phyloP scores from a whole-genome alignment of 306 rosid species.

The Pyrus communis region DNA sequence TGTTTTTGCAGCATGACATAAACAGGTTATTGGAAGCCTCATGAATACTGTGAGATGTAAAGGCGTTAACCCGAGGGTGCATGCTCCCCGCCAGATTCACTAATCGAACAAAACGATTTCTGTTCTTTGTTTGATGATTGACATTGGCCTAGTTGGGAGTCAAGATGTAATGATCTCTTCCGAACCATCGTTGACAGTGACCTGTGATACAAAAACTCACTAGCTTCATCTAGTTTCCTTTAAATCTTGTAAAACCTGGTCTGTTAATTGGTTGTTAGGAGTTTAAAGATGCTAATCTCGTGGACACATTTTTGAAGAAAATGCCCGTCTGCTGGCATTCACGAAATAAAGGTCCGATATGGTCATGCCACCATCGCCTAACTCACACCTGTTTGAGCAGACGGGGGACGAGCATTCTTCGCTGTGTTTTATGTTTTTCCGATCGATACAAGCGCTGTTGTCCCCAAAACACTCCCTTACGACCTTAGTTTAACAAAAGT shows the following conservation, averaged over 20 bases:
- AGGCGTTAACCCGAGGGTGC: background rate
- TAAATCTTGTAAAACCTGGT: background rate
- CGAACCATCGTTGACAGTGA: background rate
- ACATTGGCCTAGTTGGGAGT: background rate
- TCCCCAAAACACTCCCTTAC: background rate
- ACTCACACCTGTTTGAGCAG: background rate
- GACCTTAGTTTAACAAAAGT: background rate
- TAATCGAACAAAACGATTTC: background rate
- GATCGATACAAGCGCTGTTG: background rate
- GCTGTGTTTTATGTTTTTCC: background rate
- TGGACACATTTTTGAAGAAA: background rate
- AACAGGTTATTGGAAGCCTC: constrained; percentile 34
- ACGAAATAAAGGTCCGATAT: background rate
- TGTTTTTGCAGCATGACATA: constrained; percentile 46
- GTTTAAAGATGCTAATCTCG: background rate
- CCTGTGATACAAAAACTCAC: background rate
- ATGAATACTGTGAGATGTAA: constrained; percentile 10
- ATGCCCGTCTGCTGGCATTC: background rate
- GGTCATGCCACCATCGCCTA: background rate
- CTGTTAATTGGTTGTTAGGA: background rate
- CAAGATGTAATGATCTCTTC: background rate
- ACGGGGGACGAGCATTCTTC: background rate
- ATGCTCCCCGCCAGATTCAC: background rate
- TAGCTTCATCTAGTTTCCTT: background rate
- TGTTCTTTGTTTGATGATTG: background rate